These are phyloP conservation scores for Inosperma sp. DNA, from an alignment of 768 basidiomycete genomes.

Conservation along the genomic window DNA sequence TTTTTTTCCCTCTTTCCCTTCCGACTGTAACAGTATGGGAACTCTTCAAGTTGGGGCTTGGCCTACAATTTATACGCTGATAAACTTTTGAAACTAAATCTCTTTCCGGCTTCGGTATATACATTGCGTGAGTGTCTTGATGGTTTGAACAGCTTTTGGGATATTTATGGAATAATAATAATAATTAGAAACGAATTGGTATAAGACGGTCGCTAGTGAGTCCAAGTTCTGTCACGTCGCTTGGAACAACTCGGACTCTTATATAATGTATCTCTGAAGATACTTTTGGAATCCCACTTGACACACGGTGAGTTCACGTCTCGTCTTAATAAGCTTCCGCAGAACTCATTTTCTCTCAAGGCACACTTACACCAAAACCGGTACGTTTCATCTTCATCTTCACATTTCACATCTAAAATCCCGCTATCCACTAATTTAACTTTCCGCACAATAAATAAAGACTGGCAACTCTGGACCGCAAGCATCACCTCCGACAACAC, in stretches of 20 bases:
- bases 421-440: too few species aligned
- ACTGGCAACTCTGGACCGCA: conserved; percentile 59
- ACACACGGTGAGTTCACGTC: conserved; percentile 39
- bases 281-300: conserved; percentile 45
- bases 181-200: conserved; percentile 45
- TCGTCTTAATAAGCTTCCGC: neutral
- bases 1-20: neutral
- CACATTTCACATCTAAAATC: neutral
- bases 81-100: conserved; percentile 47
- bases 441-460: too few species aligned
- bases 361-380: conserved; percentile 56
- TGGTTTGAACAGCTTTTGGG: neutral
- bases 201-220: conserved; percentile 43
- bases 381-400: conserved; percentile 21
- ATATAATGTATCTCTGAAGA: conserved; percentile 22
- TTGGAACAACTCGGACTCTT: neutral
- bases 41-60: conserved; percentile 46
- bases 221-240: neutral
- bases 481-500: conserved; percentile 44
- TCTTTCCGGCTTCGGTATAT: conserved; percentile 49
- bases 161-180: neutral
- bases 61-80: conserved; percentile 64
- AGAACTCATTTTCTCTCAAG: conserved; percentile 18
- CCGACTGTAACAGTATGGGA: neutral
- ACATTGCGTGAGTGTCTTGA: conserved; percentile 42